phyloP scores from a whole-genome alignment of 352 stramenopile species.

The Phytopythium oedochilum region DNA sequence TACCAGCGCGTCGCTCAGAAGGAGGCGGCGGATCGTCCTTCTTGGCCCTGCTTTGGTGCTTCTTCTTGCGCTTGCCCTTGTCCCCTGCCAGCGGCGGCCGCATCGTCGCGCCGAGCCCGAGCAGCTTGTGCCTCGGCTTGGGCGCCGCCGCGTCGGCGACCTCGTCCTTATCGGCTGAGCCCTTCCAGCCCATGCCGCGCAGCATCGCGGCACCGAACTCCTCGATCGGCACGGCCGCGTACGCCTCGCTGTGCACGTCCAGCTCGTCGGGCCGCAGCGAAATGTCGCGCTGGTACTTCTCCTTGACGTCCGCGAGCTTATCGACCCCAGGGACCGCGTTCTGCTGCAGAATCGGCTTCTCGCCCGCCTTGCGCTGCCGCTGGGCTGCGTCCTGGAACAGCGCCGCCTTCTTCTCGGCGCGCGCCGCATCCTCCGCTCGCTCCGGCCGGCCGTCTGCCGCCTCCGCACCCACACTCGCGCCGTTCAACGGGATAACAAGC shows the following conservation, averaged over 20 bases:
- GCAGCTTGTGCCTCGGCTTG: slow-evolving; percentile 86
- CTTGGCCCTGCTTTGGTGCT: slow-evolving; percentile 6
- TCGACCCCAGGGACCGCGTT: slow-evolving; percentile 71
- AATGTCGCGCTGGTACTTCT: slow-evolving; percentile 85
- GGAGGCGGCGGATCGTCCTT: slow-evolving; percentile 5
- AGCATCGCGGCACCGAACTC: slow-evolving; percentile 96
- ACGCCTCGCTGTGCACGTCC: slow-evolving; percentile 81
- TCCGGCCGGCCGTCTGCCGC: slow-evolving; percentile 4
- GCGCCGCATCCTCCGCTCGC: slow-evolving; percentile 3
- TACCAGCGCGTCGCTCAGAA: slow-evolving; percentile 7
- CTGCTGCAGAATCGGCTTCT: slow-evolving; percentile 60
- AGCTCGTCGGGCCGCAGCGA: slow-evolving; percentile 71
- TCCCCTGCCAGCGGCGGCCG: slow-evolving; percentile 41
- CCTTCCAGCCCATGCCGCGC: slow-evolving; percentile 97
- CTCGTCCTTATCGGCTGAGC: slow-evolving; percentile 41
- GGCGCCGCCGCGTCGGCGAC: slow-evolving; percentile 31
- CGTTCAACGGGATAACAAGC: slow-evolving; percentile 56
- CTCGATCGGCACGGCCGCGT: slow-evolving; percentile 87
- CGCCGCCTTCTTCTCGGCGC: slow-evolving; percentile 20
- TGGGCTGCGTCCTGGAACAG: slow-evolving; percentile 29
- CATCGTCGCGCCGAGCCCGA: slow-evolving; percentile 91
- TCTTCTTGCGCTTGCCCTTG: slow-evolving; percentile 21
- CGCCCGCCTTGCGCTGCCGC: slow-evolving; percentile 11
- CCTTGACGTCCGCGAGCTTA: slow-evolving; percentile 58
- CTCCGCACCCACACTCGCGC: background rate